These are phyloP conservation scores for Dendrobium officinale DNA, from an alignment of 106 monocot genomes.

Conservation along the genomic window DNA sequence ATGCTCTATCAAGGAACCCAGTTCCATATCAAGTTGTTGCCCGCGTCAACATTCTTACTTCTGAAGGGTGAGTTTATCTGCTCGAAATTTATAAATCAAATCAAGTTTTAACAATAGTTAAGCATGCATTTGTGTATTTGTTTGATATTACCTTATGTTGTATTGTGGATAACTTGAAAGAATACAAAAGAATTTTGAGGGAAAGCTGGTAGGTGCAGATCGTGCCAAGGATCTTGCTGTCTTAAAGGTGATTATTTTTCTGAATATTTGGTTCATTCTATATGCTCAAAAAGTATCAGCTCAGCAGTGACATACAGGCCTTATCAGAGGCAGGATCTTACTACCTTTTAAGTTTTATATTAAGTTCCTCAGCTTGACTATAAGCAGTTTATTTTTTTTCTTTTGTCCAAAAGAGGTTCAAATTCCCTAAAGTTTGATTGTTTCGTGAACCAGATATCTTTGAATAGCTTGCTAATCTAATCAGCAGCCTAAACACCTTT, in stretches of 20 bases:
- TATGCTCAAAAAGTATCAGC: not conserved
- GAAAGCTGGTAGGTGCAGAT: conserved; percentile 81
- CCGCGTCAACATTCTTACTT: conserved; percentile 81
- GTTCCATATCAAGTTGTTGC: conserved; percentile 84
- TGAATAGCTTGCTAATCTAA: not conserved
- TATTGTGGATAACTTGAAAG: conserved; percentile 34
- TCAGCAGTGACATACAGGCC: no score
- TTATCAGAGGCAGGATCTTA: not conserved
- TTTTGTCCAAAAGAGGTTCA: not conserved
- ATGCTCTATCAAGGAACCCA: conserved; percentile 88
- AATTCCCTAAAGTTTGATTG: not conserved
- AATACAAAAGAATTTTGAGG: conserved; percentile 89
- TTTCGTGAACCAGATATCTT: not conserved
- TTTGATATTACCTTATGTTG: not conserved
- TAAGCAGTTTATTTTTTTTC: not conserved
- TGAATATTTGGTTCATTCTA: not conserved
- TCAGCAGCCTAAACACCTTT: not conserved
- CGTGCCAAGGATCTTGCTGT: conserved; percentile 88
- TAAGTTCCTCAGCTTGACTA: not conserved
- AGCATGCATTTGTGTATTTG: not conserved
- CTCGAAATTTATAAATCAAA: not conserved
- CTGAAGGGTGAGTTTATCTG: conserved; percentile 59
- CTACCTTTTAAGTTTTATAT: not conserved
- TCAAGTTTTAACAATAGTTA: not conserved
- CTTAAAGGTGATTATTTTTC: conserved; percentile 51